These are phyloP conservation scores for Aspergillus sp. DNA, from an alignment of 2,329 filamentous ascomycete genomes.

Conservation along the genomic window DNA sequence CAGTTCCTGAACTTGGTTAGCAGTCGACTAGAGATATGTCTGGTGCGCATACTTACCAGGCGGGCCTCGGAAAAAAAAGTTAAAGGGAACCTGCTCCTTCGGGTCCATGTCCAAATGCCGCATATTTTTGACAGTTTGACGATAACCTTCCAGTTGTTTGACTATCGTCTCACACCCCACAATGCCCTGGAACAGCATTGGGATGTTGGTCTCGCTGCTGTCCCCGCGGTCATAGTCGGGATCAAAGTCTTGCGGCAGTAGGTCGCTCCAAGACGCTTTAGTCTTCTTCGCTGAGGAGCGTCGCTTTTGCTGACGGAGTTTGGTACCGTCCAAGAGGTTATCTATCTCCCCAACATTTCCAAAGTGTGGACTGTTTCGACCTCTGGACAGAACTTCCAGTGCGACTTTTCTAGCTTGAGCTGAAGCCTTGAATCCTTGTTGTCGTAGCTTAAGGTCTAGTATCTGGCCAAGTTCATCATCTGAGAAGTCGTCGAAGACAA, in stretches of 20 bases:
- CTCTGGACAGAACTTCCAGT: conserved; percentile 63
- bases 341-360: conserved; percentile 78
- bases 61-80: conserved; percentile 69
- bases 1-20: conserved; percentile 57
- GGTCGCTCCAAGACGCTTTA: conserved; percentile 8
- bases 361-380: conserved; percentile 68
- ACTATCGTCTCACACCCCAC: conserved; percentile 64
- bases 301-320: conserved; percentile 56
- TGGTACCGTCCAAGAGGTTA: conserved; percentile 65
- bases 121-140: conserved; percentile 57
- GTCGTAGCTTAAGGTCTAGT: conserved; percentile 65
- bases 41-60: conserved; percentile 55
- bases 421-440: conserved; percentile 59
- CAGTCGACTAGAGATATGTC: too few species aligned
- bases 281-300: conserved; percentile 24
- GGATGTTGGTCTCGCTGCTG: conserved; percentile 13
- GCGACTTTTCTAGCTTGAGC: conserved; percentile 58
- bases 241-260: conserved; percentile 42
- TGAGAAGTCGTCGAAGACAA: conserved; percentile 71
- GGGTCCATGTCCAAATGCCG: conserved; percentile 59
- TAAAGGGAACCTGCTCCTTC: conserved; percentile 64
- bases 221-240: conserved; percentile 16
- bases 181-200: conserved; percentile 45
- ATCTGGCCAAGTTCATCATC: conserved; percentile 63
- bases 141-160: conserved; percentile 58